Evolutionary conservation across 2,329 filamentous ascomycete genomes (phyloP), one percentile per base, ranked within the genome.

Genomic region (Pseudogymnoascus sp.): DNA sequence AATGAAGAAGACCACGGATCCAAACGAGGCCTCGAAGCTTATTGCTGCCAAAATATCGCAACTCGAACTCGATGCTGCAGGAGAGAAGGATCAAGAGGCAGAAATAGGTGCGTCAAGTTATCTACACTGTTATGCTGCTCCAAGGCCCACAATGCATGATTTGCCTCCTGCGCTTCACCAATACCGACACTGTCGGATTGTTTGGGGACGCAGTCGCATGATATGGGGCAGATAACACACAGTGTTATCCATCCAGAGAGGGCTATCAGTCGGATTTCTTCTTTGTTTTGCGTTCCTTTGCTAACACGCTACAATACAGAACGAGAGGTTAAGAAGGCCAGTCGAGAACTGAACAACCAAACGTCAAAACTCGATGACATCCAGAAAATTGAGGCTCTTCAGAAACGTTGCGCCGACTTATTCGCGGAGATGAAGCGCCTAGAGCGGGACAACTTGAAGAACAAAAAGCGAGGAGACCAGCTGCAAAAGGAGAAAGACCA

Each of bases 401-500:
- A 93, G 70, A 93, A 91, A 73, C 91, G 92, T 72, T 97, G 95
- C 69, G 92, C 90, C 66, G 93, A 98, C 72, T 84, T 98, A 4
- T 81, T 98, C 65, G 88, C 90, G 63, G 93, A 97, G 66, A 96
- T 98, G 92, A 96, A 97, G 77, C 89, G 93, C 64, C 83, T 96
- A 66, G 93, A 99, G 76, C 89, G 93, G 66, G 95, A 99, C 67
- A 93, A 96, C 73, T 85, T 90, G 67, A 98, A 96, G 78, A 95
- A 93, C 72, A 98, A 97, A 81, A 96, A 97, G 77, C 89, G 92
- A 23, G 91, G 90, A 25, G 95, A 99, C 75, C 89, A 92, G 72
- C 78, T 99, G 63, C 95, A 99, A 76, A 99, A 98, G 75, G 95
- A 99, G 72, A 96, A 96, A 76, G 95, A 99, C 74, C 87, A 90